These are phyloP conservation scores for Bassia scoparia DNA, from an alignment of 148 eudicot genomes.

Conservation along the genomic window DNA sequence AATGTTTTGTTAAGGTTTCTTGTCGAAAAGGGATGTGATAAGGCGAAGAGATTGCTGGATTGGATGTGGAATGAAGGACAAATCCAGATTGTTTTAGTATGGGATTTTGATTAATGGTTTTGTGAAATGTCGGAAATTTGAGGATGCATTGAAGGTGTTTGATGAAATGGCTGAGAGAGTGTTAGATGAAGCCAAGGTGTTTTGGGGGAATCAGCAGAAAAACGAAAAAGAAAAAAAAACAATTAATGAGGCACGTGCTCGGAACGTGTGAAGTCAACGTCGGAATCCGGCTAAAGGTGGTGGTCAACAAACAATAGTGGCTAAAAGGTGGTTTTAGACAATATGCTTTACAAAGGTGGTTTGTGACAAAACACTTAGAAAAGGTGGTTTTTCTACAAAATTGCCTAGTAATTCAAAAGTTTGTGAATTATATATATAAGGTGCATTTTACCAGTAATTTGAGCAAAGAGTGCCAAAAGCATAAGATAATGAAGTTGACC, in stretches of 20 bases:
- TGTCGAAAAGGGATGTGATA: constrained; percentile 45
- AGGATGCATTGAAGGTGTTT: constrained; percentile 51
- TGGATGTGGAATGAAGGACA: constrained; percentile 45
- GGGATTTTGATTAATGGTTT: constrained; percentile 58
- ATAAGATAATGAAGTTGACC: not conserved
- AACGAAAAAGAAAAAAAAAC: too few species aligned
- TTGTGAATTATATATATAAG: too few species aligned
- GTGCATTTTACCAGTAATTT: constrained; percentile 4
- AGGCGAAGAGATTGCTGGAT: constrained; percentile 47
- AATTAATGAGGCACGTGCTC: constrained; percentile 45
- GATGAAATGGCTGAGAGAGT: constrained; percentile 73
- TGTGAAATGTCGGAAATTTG: constrained; percentile 46
- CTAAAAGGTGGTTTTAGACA: too few species aligned
- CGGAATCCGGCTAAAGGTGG: too few species aligned
- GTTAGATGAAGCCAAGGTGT: constrained; percentile 46
- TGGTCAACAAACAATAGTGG: too few species aligned
- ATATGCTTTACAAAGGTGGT: constrained; percentile 40
- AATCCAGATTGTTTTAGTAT: constrained; percentile 63
- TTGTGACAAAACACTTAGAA: too few species aligned
- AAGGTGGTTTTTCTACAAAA: too few species aligned
- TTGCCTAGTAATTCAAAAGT: too few species aligned
- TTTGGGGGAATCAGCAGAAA: too few species aligned
- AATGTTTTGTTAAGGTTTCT: constrained; percentile 63
- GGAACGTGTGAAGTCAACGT: constrained; percentile 47
- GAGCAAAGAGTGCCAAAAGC: not conserved